Base-by-base conservation (phyloP, 1,139 yeast genomes). In the Hansenula lynferdii region DNA sequence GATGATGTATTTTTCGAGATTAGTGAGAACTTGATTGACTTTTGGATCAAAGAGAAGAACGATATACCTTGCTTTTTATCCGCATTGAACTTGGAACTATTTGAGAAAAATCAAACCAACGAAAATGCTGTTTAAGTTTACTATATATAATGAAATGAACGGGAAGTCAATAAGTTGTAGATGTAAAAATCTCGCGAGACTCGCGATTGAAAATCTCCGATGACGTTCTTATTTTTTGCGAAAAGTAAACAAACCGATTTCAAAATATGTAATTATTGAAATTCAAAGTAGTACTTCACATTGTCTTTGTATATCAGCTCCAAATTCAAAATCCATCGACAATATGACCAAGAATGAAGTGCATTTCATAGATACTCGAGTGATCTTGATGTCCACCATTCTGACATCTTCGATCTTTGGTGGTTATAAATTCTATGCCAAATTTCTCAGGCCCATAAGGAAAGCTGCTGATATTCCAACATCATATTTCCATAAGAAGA, bases 41-140 rank as follows among this genome's bases (percentile, higher is more conserved):
- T 74, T 43, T 86, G 95, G 89, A 76, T 85, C 3, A 70, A 70
- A 35, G 85, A 82, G 37, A 73, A 78, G 44, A 75, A 74, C 31
- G 89, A 85, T 49, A 76, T 86, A 19, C 86, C 95, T 0, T 84
- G 95, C 50, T 83, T 87, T 52, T 64, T 89, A 41, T 81, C 94
- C 41, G 89, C 94, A 0, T 64, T 87, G 45, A 85, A 80, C 38
- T 64, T 87, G 41, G 81, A 75, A 50, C 61, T 85, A 20, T 80
- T 77, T 60, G 81, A 52, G 29, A 34, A 41, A 28, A 36, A 25
- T 7, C 26, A 31, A 9, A 15, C 33, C 16, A 21, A 20, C 3
- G 20, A 17, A 7, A n/a, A n/a, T n/a, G n/a, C n/a, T n/a, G n/a
- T n/a, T n/a, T n/a, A n/a, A n/a, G n/a, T n/a, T n/a, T n/a, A n/a